A percentile compares a stretch with the other conserved stretches of the same genome.
Conservation (phyloP, 306 rosid species). For the Gastrolobium bilobum region DNA sequence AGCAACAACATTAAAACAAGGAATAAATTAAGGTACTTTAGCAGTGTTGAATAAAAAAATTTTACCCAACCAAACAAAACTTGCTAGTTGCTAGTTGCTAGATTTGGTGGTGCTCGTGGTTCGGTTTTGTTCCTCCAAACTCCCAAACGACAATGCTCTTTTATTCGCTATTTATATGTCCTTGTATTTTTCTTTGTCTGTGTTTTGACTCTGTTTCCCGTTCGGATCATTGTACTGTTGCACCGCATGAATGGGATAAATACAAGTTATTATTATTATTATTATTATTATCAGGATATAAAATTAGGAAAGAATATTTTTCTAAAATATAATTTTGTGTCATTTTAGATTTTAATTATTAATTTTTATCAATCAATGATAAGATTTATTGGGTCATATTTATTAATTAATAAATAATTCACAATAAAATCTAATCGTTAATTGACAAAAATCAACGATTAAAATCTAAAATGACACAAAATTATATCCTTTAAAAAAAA, state of each 20-base stretch:
- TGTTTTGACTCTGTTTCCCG: background rate
- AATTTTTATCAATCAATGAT: too few species aligned
- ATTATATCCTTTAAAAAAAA: too few species aligned
- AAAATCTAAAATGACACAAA: too few species aligned
- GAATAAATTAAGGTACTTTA: slow-evolving; percentile 14
- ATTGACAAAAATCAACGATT: too few species aligned
- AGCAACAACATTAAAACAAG: slow-evolving; percentile 24
- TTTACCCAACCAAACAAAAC: background rate
- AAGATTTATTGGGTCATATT: too few species aligned
- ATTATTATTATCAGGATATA: background rate
- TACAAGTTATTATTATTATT: slow-evolving; percentile 13
- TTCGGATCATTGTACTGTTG: slow-evolving; percentile 32
- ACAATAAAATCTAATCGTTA: too few species aligned
- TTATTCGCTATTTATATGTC: slow-evolving; percentile 34
- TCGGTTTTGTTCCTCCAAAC: background rate
- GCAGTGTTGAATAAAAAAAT: background rate
- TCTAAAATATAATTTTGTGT: too few species aligned
- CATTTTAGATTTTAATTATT: too few species aligned
- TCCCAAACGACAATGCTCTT: background rate
- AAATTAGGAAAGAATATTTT: too few species aligned
- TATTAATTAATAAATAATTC: too few species aligned
- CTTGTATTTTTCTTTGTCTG: background rate
- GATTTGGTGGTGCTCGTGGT: slow-evolving; percentile 17
- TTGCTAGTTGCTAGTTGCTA: background rate
- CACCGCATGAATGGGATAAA: slow-evolving; percentile 29